These are phyloP conservation scores for Mucuna pruriens DNA, from an alignment of 306 rosid genomes.

Conservation along the genomic window DNA sequence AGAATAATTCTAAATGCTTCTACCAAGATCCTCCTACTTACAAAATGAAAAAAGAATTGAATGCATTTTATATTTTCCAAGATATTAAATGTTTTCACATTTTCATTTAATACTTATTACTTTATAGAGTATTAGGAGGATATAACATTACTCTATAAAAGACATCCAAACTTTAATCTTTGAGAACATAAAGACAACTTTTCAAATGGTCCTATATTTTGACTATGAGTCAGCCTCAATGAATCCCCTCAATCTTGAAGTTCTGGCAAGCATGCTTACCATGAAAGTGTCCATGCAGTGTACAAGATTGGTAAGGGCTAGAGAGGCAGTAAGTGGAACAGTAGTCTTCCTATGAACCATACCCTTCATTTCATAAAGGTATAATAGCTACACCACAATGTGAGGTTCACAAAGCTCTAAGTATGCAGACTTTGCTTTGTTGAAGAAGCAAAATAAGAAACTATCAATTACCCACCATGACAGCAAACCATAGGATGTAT, in stretches of 20 bases:
- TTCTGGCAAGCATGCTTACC: slow-evolving; percentile 19
- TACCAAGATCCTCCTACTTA: not conserved
- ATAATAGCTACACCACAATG: slow-evolving; percentile 19
- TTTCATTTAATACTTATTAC: not conserved
- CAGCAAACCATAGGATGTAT: not conserved
- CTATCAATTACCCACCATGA: not conserved
- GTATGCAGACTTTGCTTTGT: slow-evolving; percentile 28
- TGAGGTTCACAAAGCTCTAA: not conserved
- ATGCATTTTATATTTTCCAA: not conserved
- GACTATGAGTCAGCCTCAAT: slow-evolving; percentile 7
- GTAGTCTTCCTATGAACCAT: slow-evolving; percentile 1
- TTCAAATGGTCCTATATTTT: not conserved
- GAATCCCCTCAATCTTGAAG: slow-evolving; percentile 7
- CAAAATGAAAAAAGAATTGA: not conserved
- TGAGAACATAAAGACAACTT: slow-evolving; percentile 3
- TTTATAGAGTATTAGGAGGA: not conserved
- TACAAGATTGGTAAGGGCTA: slow-evolving; percentile 15
- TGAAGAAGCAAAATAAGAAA: not conserved
- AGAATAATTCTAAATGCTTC: not conserved
- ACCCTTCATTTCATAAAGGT: not conserved
- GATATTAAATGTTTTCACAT: not conserved
- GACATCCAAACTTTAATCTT: not conserved
- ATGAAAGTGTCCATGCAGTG: slow-evolving; percentile 24
- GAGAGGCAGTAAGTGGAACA: not conserved
- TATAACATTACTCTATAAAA: not conserved